Evolutionary conservation across 169 alveolate species (phyloP).

Genomic region (Plasmodium knowlesi): DNA sequence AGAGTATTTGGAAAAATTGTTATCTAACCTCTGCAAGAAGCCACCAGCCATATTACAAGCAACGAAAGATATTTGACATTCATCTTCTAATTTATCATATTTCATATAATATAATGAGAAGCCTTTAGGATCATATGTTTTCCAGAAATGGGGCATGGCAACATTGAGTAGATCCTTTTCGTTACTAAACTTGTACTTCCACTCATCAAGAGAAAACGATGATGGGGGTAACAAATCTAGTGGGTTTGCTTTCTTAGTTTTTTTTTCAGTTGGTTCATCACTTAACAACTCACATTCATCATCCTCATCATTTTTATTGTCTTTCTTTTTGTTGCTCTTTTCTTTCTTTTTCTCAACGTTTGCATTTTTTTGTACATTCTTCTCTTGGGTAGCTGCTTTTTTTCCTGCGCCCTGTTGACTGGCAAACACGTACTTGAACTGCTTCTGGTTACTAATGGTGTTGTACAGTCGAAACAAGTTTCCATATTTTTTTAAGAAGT

Average conservation of each 20-base stretch:
- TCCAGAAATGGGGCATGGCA: constrained; percentile 92
- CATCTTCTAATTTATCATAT: constrained; percentile 95
- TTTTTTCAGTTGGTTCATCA: constrained; percentile 78
- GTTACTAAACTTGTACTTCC: constrained; percentile 95
- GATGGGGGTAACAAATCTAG: constrained; percentile 93
- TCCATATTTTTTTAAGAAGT: constrained; percentile 36
- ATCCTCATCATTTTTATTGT: background rate
- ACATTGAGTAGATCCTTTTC: constrained; percentile 89
- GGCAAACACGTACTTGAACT: constrained; percentile 64
- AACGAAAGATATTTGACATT: constrained; percentile 91
- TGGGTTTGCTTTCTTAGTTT: constrained; percentile 83
- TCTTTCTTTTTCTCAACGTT: constrained; percentile 65
- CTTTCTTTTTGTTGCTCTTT: constrained; percentile 76
- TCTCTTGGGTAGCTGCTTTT: constrained; percentile 59
- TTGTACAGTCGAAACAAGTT: constrained; percentile 55
- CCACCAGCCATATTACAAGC: constrained; percentile 95
- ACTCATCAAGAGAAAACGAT: constrained; percentile 91
- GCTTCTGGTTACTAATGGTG: constrained; percentile 75
- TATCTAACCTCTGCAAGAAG: constrained; percentile 94
- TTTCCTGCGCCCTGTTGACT: constrained; percentile 56
- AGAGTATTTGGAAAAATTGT: constrained; percentile 92
- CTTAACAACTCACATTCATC: constrained; percentile 55
- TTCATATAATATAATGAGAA: constrained; percentile 93
- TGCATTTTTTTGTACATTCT: constrained; percentile 35
- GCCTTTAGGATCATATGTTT: constrained; percentile 90